phyloP scores from a whole-genome alignment of 768 basidiomycete species.

The Russula sp. region DNA sequence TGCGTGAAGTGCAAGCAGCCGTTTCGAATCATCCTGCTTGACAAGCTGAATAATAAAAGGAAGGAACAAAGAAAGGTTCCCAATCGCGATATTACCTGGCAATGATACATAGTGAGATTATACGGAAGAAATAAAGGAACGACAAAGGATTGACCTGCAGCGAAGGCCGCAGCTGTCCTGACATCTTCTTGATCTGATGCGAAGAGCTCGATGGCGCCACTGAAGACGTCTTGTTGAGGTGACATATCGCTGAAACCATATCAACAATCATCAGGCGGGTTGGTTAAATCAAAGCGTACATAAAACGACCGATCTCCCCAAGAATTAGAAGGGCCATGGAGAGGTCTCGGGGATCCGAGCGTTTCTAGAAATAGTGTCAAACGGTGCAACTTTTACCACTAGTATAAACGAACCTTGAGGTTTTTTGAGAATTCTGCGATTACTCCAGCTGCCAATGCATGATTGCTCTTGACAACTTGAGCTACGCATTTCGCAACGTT shows the following conservation, averaged over 20 bases:
- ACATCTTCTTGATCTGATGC: slow-evolving; percentile 76
- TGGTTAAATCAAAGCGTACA: slow-evolving; percentile 42
- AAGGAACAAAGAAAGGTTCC: slow-evolving; percentile 81
- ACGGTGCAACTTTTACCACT: not conserved
- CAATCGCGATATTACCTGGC: slow-evolving; percentile 90
- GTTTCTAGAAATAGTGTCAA: slow-evolving; percentile 6
- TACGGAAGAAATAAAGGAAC: slow-evolving; percentile 18
- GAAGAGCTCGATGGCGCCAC: slow-evolving; percentile 65
- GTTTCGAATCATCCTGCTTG: slow-evolving; percentile 66
- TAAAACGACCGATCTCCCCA: slow-evolving; percentile 88
- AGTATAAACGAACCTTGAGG: slow-evolving; percentile 50
- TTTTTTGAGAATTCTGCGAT: slow-evolving; percentile 80
- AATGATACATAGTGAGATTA: not conserved
- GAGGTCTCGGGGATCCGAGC: slow-evolving; percentile 47
- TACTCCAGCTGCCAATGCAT: slow-evolving; percentile 68
- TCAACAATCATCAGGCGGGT: not conserved
- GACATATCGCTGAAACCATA: slow-evolving; percentile 70
- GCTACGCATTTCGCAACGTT: slow-evolving; percentile 87
- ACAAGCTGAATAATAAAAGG: slow-evolving; percentile 76
- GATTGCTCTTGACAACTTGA: slow-evolving; percentile 66
- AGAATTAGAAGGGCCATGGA: slow-evolving; percentile 82
- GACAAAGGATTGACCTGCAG: slow-evolving; percentile 52
- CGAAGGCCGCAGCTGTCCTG: slow-evolving; percentile 87
- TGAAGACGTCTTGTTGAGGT: slow-evolving; percentile 71
- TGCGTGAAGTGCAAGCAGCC: slow-evolving; percentile 82